Evolutionary conservation across 371 early-diverging fungal species (phyloP).

Genomic region (Apophysomyces variabilis): DNA sequence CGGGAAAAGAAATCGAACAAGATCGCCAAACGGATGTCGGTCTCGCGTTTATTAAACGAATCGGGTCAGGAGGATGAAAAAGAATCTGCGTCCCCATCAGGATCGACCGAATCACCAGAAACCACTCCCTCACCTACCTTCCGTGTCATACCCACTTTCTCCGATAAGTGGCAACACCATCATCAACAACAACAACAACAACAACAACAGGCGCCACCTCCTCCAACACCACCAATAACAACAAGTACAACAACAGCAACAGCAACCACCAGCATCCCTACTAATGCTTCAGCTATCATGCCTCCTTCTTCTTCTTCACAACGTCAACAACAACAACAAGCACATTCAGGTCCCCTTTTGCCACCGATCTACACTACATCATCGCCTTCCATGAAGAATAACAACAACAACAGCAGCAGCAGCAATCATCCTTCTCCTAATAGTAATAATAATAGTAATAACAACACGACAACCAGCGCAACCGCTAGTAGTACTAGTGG

Average conservation of each 20-base stretch:
- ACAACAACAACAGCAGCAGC: background rate
- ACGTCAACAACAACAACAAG: too few relatives aligned
- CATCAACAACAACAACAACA: slow-evolving; percentile 6
- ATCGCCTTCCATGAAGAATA: slow-evolving; percentile 23
- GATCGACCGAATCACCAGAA: slow-evolving; percentile 20
- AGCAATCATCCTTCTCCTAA: background rate
- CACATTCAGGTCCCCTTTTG: too few relatives aligned
- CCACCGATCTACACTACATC: background rate
- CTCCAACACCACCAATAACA: background rate
- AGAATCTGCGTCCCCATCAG: background rate
- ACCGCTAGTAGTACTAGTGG: background rate
- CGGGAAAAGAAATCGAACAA: slow-evolving; percentile 15
- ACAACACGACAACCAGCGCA: background rate
- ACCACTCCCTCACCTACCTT: slow-evolving; percentile 41
- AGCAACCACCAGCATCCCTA: background rate
- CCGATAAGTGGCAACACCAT: slow-evolving; percentile 17
- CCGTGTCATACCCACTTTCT: slow-evolving; percentile 34
- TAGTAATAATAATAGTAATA: slow-evolving; percentile 5
- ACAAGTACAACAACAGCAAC: slow-evolving; percentile 7
- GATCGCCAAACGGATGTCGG: slow-evolving; percentile 33
- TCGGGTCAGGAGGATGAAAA: slow-evolving; percentile 11
- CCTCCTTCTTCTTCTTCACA: background rate
- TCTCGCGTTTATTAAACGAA: slow-evolving; percentile 34
- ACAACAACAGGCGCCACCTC: slow-evolving; percentile 1
- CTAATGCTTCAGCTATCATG: background rate